A percentile compares a stretch with the other conserved stretches of the same genome.
phyloP scores from a whole-genome alignment of 1,284 basidiomycete species.

The Cutaneotrichosporon sp. region DNA sequence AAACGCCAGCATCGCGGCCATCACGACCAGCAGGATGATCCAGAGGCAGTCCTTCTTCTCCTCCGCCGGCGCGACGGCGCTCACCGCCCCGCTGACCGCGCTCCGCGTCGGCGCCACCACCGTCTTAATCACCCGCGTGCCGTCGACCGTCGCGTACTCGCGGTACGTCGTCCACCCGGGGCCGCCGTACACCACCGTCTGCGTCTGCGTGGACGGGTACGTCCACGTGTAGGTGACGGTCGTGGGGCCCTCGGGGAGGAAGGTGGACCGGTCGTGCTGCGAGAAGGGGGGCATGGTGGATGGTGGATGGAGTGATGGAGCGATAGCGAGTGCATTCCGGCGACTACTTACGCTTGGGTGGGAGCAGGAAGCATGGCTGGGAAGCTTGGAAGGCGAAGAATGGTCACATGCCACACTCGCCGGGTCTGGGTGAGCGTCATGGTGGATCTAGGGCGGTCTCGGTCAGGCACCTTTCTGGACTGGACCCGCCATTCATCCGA shows the following conservation, averaged over 20 bases:
- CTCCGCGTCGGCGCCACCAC: neutral
- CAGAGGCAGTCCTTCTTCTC: neutral
- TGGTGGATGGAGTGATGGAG: too few relatives aligned
- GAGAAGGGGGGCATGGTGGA: too few relatives aligned
- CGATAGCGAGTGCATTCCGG: too few relatives aligned
- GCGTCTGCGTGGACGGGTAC: neutral
- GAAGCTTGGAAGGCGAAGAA: too few relatives aligned
- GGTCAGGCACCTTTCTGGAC: too few relatives aligned
- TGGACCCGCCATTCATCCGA: too few relatives aligned
- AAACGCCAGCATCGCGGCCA: neutral
- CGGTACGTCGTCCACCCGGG: neutral
- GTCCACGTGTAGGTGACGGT: neutral
- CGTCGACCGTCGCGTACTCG: neutral
- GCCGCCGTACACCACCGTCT: neutral
- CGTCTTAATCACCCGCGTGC: neutral
- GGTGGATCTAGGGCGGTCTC: too few relatives aligned
- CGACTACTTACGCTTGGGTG: too few relatives aligned
- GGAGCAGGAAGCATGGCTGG: too few relatives aligned
- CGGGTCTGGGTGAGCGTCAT: too few relatives aligned
- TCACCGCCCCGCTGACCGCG: neutral
- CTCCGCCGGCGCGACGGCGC: neutral
- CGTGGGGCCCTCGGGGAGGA: conserved; percentile 1
- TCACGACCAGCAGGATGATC: neutral
- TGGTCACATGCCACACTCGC: too few relatives aligned
- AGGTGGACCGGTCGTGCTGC: too few relatives aligned